Evolutionary conservation across 306 rosid species (phyloP), one percentile per base, ranked within the genome.

Genomic region (Prunus davidiana): DNA sequence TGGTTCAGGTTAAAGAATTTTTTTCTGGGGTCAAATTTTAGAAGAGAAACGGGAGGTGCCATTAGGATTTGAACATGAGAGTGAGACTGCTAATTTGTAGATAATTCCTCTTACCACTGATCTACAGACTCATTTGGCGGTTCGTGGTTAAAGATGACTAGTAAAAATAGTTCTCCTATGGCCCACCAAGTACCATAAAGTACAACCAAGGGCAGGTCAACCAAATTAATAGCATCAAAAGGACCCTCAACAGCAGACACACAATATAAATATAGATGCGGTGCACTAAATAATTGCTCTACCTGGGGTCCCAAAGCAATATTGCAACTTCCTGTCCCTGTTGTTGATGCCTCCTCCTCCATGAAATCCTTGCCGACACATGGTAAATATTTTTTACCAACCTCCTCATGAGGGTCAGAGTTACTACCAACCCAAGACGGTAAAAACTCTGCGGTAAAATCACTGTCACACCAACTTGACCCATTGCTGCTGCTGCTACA

Each of bases 401-500:
- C 49, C 22, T 25, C 85, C 73, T 16, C 58, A 7, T 60, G 18
- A 60, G 3, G 3, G 10, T 25, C 65, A 60, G 32, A 56, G 14
- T 56, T 60, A 27, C 52, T 60, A 27, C 60, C 64, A 78, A 83
- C 74, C 28, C 82, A 82, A 1, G 88, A 68, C 57, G 73, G 86
- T 79, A 71, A 84, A 76, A 66, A 65, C 50, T 80, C 89, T 2
- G 72, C 74, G 64, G 85, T 80, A 43, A 87, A 93, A 79, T 91
- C 98, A 66, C 89, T 89, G 49, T 91, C 96, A n/a, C 91, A 81
- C 98, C 97, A 93, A 16, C 96, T 89, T 12, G 97, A 91, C 19
- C 82, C 83, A 12, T 81, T 69, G 38, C 87, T 84, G 27, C 82
- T 73, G 16, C 81, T 19, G 10, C 85, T 68, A 25, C 85, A 79